A percentile compares a stretch with the other conserved stretches of the same genome.
Evolutionary conservation across 2,329 filamentous ascomycete genomes (phyloP).

Genomic region (Trichophyton schoenleinii): DNA sequence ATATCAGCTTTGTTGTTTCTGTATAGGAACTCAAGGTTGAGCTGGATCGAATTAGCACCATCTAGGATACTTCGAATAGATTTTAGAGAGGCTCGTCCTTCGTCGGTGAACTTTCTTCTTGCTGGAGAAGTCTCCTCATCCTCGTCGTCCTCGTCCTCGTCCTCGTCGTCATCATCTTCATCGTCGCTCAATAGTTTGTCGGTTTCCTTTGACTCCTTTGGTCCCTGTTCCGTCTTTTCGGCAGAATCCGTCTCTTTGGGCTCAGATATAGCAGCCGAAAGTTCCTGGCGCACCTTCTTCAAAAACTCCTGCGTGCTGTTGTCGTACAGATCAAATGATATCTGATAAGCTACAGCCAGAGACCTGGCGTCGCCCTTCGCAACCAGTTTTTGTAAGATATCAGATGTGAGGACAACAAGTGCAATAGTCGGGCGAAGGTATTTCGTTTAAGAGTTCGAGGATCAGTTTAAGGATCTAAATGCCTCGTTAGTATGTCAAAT

Average conservation of each 20-base stretch:
- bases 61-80: slow-evolving; percentile 56
- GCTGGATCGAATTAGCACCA: slow-evolving; percentile 82
- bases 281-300: slow-evolving; percentile 69
- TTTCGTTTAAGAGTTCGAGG: slow-evolving; percentile 87
- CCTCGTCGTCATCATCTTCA: slow-evolving; percentile 27
- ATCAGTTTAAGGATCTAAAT: slow-evolving; percentile 72
- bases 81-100: slow-evolving; percentile 43
- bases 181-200: slow-evolving; percentile 32
- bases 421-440: slow-evolving; percentile 85
- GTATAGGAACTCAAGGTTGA: slow-evolving; percentile 94
- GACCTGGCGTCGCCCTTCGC: slow-evolving; percentile 65
- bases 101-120: slow-evolving; percentile 32
- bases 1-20: slow-evolving; percentile 89
- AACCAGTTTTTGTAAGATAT: slow-evolving; percentile 71
- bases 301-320: slow-evolving; percentile 97
- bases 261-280: slow-evolving; percentile 47
- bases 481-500: not conserved
- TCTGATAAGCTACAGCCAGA: slow-evolving; percentile 83
- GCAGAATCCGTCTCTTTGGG: slow-evolving; percentile 30
- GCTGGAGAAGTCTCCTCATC: slow-evolving; percentile 39
- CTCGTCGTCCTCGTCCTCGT: slow-evolving; percentile 30
- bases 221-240: slow-evolving; percentile 40
- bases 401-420: no score
- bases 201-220: slow-evolving; percentile 47
- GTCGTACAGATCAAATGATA: slow-evolving; percentile 95